These are phyloP conservation scores for Gracilaria domingensis DNA, from an alignment of 23 red algal genomes.

Conservation along the genomic window DNA sequence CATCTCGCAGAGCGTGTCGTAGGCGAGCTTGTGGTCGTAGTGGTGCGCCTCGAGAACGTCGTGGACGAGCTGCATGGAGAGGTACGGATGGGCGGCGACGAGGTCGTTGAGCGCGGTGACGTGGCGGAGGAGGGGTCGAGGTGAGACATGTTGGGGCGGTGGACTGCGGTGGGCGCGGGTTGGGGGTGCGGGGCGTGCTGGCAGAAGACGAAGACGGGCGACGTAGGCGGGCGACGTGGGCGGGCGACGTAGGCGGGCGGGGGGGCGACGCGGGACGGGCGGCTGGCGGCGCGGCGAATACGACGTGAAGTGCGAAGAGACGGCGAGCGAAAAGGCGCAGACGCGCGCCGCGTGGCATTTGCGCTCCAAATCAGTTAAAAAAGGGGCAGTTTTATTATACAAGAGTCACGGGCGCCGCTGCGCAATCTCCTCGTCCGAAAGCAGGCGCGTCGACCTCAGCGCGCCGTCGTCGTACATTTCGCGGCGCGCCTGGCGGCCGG, in stretches of 20 bases:
- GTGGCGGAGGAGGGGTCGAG: not conserved
- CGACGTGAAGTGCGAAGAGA: too few species aligned
- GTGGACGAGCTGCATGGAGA: slow-evolving; percentile 19
- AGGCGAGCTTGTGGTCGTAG: slow-evolving; percentile 34
- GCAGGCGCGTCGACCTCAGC: not conserved
- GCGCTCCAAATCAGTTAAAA: too few species aligned
- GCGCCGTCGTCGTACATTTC: not conserved
- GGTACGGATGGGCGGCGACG: slow-evolving; percentile 22
- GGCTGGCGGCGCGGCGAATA: too few species aligned
- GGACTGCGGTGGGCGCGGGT: not conserved
- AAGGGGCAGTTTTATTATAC: too few species aligned
- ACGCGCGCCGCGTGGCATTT: too few species aligned
- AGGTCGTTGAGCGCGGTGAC: slow-evolving; percentile 30
- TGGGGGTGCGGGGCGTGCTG: too few species aligned
- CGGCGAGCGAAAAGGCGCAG: too few species aligned
- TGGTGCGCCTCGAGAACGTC: slow-evolving; percentile 28
- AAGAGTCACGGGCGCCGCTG: not conserved
- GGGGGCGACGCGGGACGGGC: too few species aligned
- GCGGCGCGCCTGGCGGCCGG: not conserved
- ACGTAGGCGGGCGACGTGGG: too few species aligned
- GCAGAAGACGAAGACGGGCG: too few species aligned
- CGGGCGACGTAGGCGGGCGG: too few species aligned
- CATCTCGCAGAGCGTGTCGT: slow-evolving; percentile 59
- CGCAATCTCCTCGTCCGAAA: not conserved
- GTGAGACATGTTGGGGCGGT: slow-evolving; percentile 1